Base-by-base conservation (phyloP, 768 basidiomycete genomes). In the Daedaleopsis sinensis region DNA sequence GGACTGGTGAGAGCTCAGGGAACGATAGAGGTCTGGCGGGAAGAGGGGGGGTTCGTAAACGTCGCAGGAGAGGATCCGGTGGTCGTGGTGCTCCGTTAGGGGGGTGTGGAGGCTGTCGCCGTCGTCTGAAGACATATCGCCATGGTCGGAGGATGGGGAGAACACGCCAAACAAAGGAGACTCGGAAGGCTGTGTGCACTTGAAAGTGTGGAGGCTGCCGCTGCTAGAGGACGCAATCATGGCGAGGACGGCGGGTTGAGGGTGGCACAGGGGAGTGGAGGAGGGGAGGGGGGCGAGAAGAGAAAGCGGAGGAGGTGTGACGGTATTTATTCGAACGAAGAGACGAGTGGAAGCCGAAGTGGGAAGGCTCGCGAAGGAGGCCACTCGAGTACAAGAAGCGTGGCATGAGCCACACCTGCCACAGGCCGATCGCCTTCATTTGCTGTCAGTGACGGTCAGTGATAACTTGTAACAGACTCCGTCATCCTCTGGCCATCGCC, bases 61-160 rank as follows among this genome's bases (percentile, higher is more conserved):
- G 38, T 59, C 61, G 58, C 63, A 69, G 12, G 67, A 64, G 61
- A 70, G 67, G 61, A 63, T 57, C 47, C 70, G 65, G 44, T 71
- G 65, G 48, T 71, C 66, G 64, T 69, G 65, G 55, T 74, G 71
- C 59, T 73, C 71, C 19, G 75, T 71, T 60, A 73, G 73, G 36
- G 79, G 79, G 39, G 78, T 80, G 62, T 77, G 72, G 55, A 80
- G 69, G 57, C 73, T 69, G 70, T 80, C 65, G 68, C 77, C 78
- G 68, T 79, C 78, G 57, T 76, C 73, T 9, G 76, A 73, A 46
- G 73, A 76, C n/a, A 67, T 61, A 66, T 73, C 73, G 32, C 67
- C 70, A 35, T 72, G 67, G 66, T 73, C 76, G 43, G 67, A 68
- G 57, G 67, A 68, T 39, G 77, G 76, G 43, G 77, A 78, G 60